Percentiles rank a stretch among this genome's conserved stretches.
Conservation (phyloP, 345 rosid genomes). For the Atalantia buxifolia region DNA sequence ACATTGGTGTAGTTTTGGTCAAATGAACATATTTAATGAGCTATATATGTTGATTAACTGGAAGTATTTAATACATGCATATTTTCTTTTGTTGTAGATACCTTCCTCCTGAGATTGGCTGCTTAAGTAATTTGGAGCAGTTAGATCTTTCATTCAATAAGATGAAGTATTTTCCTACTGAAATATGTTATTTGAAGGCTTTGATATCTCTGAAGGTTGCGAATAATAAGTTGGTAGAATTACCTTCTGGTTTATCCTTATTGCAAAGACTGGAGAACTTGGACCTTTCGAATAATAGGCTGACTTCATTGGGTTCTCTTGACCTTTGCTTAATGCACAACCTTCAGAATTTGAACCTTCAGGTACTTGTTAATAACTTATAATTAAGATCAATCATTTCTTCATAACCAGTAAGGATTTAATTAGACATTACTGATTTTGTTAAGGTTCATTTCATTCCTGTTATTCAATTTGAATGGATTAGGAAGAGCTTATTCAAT, state of each 20-base stretch:
- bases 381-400: conserved; percentile 4
- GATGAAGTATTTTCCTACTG: conserved; percentile 73
- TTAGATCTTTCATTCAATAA: conserved; percentile 95
- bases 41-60: background rate
- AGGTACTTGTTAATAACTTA: conserved; percentile 45
- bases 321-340: conserved; percentile 63
- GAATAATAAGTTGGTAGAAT: conserved; percentile 74
- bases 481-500: background rate
- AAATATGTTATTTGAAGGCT: conserved; percentile 61
- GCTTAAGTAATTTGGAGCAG: conserved; percentile 69
- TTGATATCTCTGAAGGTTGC: conserved; percentile 76
- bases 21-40: background rate
- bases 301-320: conserved; percentile 69
- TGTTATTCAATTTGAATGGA: background rate
- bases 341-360: conserved; percentile 72
- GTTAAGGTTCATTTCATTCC: background rate
- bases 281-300: conserved; percentile 81
- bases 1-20: background rate
- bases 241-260: conserved; percentile 56
- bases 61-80: conserved; percentile 11
- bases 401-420: background rate
- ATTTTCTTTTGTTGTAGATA: conserved; percentile 50
- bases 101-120: conserved; percentile 93
- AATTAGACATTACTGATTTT: background rate
- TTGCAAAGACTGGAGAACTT: conserved; percentile 72